Evolutionary conservation across 768 basidiomycete species (phyloP).

Genomic region (Calvatia gigantea): DNA sequence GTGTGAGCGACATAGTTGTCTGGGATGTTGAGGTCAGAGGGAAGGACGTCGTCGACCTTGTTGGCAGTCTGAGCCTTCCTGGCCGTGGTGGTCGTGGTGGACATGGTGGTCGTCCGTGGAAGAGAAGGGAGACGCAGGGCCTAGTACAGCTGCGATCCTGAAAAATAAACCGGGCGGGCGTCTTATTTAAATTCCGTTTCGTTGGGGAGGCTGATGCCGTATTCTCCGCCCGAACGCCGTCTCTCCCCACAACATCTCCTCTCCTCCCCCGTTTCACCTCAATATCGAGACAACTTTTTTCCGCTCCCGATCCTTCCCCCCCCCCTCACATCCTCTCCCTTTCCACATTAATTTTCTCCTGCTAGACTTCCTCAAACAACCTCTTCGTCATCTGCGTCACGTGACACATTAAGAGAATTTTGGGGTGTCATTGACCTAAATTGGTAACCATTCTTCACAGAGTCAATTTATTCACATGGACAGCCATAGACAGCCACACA

Average conservation of each 20-base stretch:
- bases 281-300: not conserved
- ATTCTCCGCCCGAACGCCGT: not conserved
- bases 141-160: slow-evolving; percentile 1
- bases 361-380: not conserved
- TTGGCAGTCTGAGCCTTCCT: not conserved
- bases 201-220: slow-evolving; percentile 6
- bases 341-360: not conserved
- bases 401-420: slow-evolving; percentile 4
- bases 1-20: slow-evolving; percentile 84
- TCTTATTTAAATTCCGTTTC: slow-evolving; percentile 12
- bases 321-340: not conserved
- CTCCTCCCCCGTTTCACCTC: not conserved
- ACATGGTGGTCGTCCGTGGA: slow-evolving; percentile 10
- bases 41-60: slow-evolving; percentile 25
- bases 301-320: no score
- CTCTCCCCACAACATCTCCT: not conserved
- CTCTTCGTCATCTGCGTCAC: not conserved
- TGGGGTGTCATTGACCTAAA: slow-evolving; percentile 10
- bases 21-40: slow-evolving; percentile 59
- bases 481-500: not conserved
- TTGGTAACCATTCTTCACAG: not conserved
- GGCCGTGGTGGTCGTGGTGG: not conserved
- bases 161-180: slow-evolving; percentile 3
- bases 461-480: not conserved
- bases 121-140: not conserved